Conservation (phyloP, 2,329 filamentous ascomycete species). For the Cyphellophora europaea region DNA sequence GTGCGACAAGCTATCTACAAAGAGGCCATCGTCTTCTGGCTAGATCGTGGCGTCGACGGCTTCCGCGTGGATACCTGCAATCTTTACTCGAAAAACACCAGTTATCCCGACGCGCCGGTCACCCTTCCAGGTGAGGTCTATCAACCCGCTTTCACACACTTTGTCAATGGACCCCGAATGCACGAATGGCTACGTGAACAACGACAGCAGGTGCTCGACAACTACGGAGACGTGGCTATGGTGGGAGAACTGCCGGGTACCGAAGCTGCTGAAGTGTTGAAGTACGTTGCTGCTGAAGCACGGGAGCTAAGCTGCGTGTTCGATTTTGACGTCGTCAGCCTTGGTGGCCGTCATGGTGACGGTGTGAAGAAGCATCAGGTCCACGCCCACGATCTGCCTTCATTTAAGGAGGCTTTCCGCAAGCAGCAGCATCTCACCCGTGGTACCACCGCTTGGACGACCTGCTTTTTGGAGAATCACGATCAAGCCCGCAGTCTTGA, state of each 20-base stretch:
- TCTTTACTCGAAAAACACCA: slow-evolving; percentile 18
- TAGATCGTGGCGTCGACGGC: slow-evolving; percentile 58
- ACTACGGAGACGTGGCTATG: slow-evolving; percentile 51
- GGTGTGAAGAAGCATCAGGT: slow-evolving; percentile 17
- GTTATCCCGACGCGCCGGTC: slow-evolving; percentile 23
- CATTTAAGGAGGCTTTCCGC: slow-evolving; percentile 43
- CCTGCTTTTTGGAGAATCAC: slow-evolving; percentile 57
- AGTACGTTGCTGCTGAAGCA: slow-evolving; percentile 36
- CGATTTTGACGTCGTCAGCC: slow-evolving; percentile 51
- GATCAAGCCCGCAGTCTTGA: slow-evolving; percentile 53
- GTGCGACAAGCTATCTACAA: slow-evolving; percentile 59
- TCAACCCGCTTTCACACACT: slow-evolving; percentile 45
- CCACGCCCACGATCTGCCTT: slow-evolving; percentile 28
- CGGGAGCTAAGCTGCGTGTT: slow-evolving; percentile 64
- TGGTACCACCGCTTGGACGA: slow-evolving; percentile 53
- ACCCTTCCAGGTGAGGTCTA: slow-evolving; percentile 29
- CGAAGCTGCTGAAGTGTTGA: slow-evolving; percentile 40
- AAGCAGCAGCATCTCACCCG: slow-evolving; percentile 48
- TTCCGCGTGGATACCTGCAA: slow-evolving; percentile 50
- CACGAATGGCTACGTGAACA: slow-evolving; percentile 50
- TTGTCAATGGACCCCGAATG: slow-evolving; percentile 45
- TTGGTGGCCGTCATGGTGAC: slow-evolving; percentile 9
- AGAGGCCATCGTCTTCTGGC: slow-evolving; percentile 63
- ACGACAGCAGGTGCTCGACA: slow-evolving; percentile 41
- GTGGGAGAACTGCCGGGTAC: slow-evolving; percentile 50